Conservation (phyloP, 768 basidiomycete genomes). For the Hydnum rufescens region DNA sequence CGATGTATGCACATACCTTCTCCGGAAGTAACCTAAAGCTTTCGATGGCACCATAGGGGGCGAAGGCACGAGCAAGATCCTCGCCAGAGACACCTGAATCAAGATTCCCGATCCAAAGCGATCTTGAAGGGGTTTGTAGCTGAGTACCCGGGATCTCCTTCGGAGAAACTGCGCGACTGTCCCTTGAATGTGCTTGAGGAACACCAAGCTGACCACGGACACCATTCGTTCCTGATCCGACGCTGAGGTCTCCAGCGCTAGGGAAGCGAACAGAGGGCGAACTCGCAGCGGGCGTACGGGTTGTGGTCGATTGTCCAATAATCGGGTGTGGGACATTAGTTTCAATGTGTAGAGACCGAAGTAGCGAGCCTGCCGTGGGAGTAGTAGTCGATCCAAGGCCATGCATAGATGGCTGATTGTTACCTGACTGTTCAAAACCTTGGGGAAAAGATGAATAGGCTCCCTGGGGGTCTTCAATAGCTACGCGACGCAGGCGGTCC, state of each 20-base stretch:
- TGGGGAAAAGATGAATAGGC: too few species aligned
- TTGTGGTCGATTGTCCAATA: neutral
- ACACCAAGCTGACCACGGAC: neutral
- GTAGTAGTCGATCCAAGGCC: too few species aligned
- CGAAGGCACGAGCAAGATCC: slow-evolving; percentile 88
- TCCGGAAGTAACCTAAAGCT: slow-evolving; percentile 86
- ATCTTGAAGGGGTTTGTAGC: slow-evolving; percentile 83
- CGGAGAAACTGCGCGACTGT: slow-evolving; percentile 64
- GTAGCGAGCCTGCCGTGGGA: neutral
- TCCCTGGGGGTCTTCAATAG: slow-evolving; percentile 12
- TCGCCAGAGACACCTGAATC: slow-evolving; percentile 89
- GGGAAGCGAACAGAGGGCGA: slow-evolving; percentile 20
- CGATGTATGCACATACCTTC: slow-evolving; percentile 60
- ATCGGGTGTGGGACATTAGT: neutral
- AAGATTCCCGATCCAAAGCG: slow-evolving; percentile 95
- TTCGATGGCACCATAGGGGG: slow-evolving; percentile 93
- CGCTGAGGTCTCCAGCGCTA: slow-evolving; percentile 36
- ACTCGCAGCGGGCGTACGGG: neutral
- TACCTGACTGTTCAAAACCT: too few species aligned
- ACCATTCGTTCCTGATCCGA: neutral
- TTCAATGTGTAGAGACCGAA: neutral
- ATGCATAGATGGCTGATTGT: too few species aligned
- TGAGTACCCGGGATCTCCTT: slow-evolving; percentile 49
- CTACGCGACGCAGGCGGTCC: slow-evolving; percentile 44
- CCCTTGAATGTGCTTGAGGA: slow-evolving; percentile 4